Conservation (phyloP, 1,284 basidiomycete species). For the Afroboletus lepidellus region DNA sequence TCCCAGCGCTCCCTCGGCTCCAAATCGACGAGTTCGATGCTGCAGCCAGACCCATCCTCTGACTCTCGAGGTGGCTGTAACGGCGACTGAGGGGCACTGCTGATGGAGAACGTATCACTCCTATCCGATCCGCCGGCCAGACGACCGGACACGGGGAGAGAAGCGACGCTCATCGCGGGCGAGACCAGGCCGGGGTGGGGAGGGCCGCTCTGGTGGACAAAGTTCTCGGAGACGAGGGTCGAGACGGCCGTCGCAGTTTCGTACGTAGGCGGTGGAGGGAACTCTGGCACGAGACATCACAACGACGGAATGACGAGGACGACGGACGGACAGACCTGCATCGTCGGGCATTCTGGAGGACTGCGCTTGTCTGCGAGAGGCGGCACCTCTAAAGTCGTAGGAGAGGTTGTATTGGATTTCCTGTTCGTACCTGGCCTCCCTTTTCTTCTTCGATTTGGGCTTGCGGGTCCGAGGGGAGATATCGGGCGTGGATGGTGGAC, state of each 20-base stretch:
- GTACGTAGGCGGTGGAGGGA: conserved; percentile 32
- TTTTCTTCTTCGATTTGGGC: conserved; percentile 36
- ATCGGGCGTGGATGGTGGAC: conserved; percentile 50
- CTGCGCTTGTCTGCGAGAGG: conserved; percentile 27
- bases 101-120: conserved; percentile 27
- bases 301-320: conserved; percentile 1
- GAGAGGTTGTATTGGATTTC: conserved; percentile 36
- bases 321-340: conserved; percentile 22
- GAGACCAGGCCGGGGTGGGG: conserved; percentile 25
- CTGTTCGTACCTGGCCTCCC: conserved; percentile 37
- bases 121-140: conserved; percentile 20
- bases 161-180: conserved; percentile 26
- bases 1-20: conserved; percentile 34
- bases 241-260: conserved; percentile 32
- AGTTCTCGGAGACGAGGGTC: conserved; percentile 32
- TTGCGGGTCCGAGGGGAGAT: conserved; percentile 54
- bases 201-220: conserved; percentile 28
- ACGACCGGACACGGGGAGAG: conserved; percentile 23
- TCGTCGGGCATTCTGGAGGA: conserved; percentile 30
- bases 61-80: conserved; percentile 14
- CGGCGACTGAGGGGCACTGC: conserved; percentile 14
- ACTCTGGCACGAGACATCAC: conserved; percentile 21
- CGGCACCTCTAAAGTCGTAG: conserved; percentile 32
- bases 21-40: conserved; percentile 33
- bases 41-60: conserved; percentile 29